Evolutionary conservation across 2,329 filamentous ascomycete genomes (phyloP).

Genomic region (Fusarium sterilihyphosum): DNA sequence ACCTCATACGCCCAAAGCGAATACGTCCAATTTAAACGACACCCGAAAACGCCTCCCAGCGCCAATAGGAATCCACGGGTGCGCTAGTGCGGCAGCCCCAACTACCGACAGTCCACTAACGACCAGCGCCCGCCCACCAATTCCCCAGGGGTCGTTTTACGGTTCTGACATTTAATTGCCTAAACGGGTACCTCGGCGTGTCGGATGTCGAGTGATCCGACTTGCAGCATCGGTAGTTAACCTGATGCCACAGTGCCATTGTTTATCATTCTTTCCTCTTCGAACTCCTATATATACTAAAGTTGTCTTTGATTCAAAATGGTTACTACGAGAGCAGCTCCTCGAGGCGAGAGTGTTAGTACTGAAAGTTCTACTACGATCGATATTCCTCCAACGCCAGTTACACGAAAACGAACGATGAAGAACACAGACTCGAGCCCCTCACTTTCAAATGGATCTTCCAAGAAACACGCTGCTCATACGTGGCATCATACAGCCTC

Average conservation of each 20-base stretch:
- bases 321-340: constrained; percentile 52
- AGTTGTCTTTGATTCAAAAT: constrained; percentile 33
- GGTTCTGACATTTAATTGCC: constrained; percentile 15
- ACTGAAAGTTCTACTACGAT: constrained; percentile 27
- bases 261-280: background rate
- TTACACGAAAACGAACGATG: constrained; percentile 29
- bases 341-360: constrained; percentile 45
- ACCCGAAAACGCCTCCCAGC: background rate
- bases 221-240: background rate
- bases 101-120: constrained; percentile 21
- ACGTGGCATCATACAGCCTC: constrained; percentile 60
- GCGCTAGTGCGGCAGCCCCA: background rate
- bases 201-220: constrained; percentile 18
- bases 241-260: background rate
- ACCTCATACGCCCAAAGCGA: background rate
- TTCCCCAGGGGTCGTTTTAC: constrained; percentile 1
- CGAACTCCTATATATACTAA: background rate
- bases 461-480: constrained; percentile 16
- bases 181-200: background rate
- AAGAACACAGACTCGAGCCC: background rate
- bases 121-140: background rate
- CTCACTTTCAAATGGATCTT: background rate
- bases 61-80: background rate
- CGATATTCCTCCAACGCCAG: constrained; percentile 21
- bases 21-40: constrained; percentile 2